A percentile compares a stretch with the other conserved stretches of the same genome.
Conservation (phyloP, 495 filamentous ascomycete species). For the Hyaloscypha variabilis region DNA sequence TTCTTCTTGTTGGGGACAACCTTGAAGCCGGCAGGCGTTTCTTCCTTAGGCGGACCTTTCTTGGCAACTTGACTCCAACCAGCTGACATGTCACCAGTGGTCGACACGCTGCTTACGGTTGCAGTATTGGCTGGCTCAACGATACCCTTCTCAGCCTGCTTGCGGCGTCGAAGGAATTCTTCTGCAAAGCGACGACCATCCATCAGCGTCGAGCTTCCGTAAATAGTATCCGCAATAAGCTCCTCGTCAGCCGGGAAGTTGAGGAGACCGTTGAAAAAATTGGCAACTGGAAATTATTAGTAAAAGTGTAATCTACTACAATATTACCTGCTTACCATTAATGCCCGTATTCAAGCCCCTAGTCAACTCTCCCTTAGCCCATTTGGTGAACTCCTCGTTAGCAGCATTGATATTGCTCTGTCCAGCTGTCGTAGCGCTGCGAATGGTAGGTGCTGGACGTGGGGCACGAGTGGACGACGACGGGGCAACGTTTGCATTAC, state of each 20-base stretch:
- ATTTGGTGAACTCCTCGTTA: constrained; percentile 89
- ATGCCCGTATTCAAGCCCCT: constrained; percentile 62
- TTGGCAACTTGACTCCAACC: constrained; percentile 99
- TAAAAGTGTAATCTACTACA: not conserved
- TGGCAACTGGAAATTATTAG: constrained; percentile 65
- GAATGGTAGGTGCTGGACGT: constrained; percentile 22
- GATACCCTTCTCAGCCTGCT: constrained; percentile 87
- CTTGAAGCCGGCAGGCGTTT: constrained; percentile 71
- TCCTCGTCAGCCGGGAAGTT: constrained; percentile 74
- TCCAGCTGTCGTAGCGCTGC: constrained; percentile 34
- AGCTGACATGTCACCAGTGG: constrained; percentile 48
- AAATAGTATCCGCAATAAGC: constrained; percentile 88
- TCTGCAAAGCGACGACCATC: constrained; percentile 92
- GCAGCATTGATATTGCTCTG: constrained; percentile 59
- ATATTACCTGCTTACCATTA: constrained; percentile 48
- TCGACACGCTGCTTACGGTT: constrained; percentile 45
- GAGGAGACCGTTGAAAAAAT: constrained; percentile 74
- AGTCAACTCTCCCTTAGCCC: constrained; percentile 74
- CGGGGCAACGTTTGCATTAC: constrained; percentile 45
- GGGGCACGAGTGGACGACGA: constrained; percentile 34
- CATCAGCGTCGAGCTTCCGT: constrained; percentile 80
- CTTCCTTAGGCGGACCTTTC: constrained; percentile 62
- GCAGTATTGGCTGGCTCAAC: constrained; percentile 60
- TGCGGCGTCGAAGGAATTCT: constrained; percentile 90
- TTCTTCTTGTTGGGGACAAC: constrained; percentile 93